A percentile compares a stretch with the other conserved stretches of the same genome.
Evolutionary conservation across 2,329 filamentous ascomycete species (phyloP).

Genomic region (Fusarium subtropicale): DNA sequence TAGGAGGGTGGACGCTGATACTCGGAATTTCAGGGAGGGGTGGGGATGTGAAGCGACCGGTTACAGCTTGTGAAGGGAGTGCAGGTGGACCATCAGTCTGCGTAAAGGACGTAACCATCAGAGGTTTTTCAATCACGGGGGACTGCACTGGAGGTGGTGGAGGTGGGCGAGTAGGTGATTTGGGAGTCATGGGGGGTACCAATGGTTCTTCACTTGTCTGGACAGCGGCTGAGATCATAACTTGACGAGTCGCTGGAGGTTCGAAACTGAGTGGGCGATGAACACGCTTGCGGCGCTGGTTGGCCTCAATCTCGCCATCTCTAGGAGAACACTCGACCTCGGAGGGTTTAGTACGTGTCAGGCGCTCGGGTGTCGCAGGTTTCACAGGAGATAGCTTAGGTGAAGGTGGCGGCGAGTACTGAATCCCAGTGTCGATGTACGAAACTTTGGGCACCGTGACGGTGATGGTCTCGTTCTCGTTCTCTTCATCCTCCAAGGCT

Average conservation of each 20-base stretch:
- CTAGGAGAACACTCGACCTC: constrained; percentile 58
- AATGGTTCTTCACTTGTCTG: constrained; percentile 72
- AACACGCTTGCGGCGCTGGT: constrained; percentile 78
- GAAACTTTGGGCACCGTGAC: constrained; percentile 56
- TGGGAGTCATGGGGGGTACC: constrained; percentile 72
- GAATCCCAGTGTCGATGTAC: constrained; percentile 81
- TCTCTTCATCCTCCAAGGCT: constrained; percentile 66
- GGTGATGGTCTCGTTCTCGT: constrained; percentile 58
- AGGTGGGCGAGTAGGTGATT: constrained; percentile 56
- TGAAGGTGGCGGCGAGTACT: constrained; percentile 86
- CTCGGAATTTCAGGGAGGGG: constrained; percentile 74
- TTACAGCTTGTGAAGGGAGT: constrained; percentile 3
- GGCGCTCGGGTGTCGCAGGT: constrained; percentile 58
- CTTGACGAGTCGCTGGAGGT: constrained; percentile 52
- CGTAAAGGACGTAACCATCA: constrained; percentile 67
- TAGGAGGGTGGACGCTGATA: constrained; percentile 94
- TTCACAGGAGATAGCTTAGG: constrained; percentile 63
- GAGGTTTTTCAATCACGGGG: constrained; percentile 52
- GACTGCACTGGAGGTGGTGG: constrained; percentile 50
- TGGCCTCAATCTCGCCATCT: constrained; percentile 75
- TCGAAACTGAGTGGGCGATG: constrained; percentile 65
- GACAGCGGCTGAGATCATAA: constrained; percentile 73
- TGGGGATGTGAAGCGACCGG: constrained; percentile 44
- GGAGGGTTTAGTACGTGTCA: constrained; percentile 53
- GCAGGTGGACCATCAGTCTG: constrained; percentile 64